Conservation (phyloP, 176 grass and related monocot species). For the Panicum miliaceum region DNA sequence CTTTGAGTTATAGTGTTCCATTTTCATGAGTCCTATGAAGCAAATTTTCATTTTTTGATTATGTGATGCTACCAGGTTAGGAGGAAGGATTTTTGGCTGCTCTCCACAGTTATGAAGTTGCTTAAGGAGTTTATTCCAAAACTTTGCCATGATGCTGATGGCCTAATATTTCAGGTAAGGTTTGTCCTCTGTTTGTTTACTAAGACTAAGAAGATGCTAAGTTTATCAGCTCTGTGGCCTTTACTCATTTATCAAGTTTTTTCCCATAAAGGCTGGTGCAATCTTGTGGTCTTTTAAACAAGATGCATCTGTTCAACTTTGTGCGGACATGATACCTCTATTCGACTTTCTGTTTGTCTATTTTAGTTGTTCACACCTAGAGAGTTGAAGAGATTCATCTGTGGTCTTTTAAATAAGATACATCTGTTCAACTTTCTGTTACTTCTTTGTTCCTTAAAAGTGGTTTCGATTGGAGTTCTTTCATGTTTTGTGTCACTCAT, state of each 20-base stretch:
- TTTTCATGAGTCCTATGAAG: not conserved
- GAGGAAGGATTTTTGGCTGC: slow-evolving; percentile 97
- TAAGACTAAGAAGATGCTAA: not conserved
- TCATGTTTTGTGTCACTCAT: not conserved
- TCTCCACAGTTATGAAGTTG: slow-evolving; percentile 80
- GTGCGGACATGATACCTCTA: too few species aligned
- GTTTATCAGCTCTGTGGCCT: not conserved
- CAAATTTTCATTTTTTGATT: slow-evolving; percentile 23
- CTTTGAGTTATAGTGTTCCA: slow-evolving; percentile 36
- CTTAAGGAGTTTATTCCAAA: slow-evolving; percentile 85
- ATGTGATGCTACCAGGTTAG: slow-evolving; percentile 62
- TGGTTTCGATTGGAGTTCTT: not conserved
- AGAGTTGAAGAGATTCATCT: not conserved
- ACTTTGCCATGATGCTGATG: slow-evolving; percentile 96
- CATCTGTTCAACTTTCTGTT: not conserved
- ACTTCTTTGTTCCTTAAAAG: not conserved
- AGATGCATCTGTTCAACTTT: not conserved
- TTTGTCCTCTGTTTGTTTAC: slow-evolving; percentile 28
- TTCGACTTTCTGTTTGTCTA: not conserved
- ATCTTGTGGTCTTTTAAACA: not conserved
- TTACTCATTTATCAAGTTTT: not conserved
- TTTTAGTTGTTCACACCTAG: not conserved
- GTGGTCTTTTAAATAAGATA: not conserved
- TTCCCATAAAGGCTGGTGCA: not conserved
- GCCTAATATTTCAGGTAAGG: slow-evolving; percentile 98